Base-by-base conservation (phyloP, 2,329 filamentous ascomycete genomes). In the Penicillium sp. region DNA sequence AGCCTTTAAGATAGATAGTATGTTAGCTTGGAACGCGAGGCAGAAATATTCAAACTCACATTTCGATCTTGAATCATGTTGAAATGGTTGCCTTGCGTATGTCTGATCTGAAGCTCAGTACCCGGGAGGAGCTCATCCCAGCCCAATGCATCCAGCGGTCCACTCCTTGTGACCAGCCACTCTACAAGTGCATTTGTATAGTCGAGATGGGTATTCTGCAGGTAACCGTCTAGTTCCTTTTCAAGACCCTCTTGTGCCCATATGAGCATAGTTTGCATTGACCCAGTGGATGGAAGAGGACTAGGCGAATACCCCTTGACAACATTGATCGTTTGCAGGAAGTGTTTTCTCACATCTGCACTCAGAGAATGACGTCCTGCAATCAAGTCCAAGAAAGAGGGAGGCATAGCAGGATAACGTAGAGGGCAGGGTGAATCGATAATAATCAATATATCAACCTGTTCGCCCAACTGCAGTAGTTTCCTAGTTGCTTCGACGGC, bases 391-490 rank as follows among this genome's bases (percentile, higher is more conserved):
- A 43, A 25, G 3, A 43, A 23, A 43, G 40, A 23, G 40, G 21
- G 9, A 11, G 40, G 40, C 40, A 43, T 43, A 43, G 40, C 23
- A 23, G 19, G 19, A 23, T 43, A 86, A 76, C 2, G 40, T 11
- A 43, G 40, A 23, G 86, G 86, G 65, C 81, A 85, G 1, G 87
- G 86, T 0, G 84, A 78, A 66, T 89, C 87, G 57, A 89, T 83
- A 49, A 89, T 74, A 57, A 88, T 77, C 21, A 89, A 77, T 53
- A 82, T 75, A 7, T 82, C 80, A 2, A 89, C 84, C 13, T 59
- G 50, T 55, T 67, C 81, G 16, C 82, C 81, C 0, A 74, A 76
- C 58, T 77, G 77, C 54, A 77, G 77, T 16, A 88, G 78, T 61
- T 85, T 82, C 56, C 80, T 79, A 65, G 83, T 79, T 13, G 83